Conservation (phyloP, 768 basidiomycete genomes). For the Strobilomyces dryophilus region DNA sequence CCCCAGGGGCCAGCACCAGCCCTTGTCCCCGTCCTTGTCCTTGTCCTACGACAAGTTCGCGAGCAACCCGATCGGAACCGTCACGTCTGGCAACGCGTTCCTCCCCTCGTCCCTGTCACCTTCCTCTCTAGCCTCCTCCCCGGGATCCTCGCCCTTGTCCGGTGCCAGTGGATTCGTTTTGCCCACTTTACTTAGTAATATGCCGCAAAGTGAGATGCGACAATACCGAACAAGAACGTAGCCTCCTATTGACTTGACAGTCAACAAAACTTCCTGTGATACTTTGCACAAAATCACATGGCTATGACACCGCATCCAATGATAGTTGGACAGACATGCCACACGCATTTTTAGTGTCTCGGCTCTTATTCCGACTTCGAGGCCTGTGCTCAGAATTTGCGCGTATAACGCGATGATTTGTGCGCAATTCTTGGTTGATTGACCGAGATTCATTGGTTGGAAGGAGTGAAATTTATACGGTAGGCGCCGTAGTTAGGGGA, state of each 20-base stretch:
- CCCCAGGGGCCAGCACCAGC: background rate
- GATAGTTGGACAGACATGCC: no score
- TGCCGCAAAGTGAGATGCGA: constrained; percentile 38
- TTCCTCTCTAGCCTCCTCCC: constrained; percentile 31
- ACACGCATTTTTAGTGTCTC: no score
- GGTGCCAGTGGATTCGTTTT: constrained; percentile 12
- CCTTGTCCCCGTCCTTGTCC: constrained; percentile 39
- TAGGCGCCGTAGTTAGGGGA: background rate
- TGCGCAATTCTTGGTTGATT: no score
- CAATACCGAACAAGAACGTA: constrained; percentile 37
- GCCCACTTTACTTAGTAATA: constrained; percentile 19
- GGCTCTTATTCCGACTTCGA: no score
- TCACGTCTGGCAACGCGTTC: constrained; percentile 58
- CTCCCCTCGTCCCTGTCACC: constrained; percentile 44
- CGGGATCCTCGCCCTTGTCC: constrained; percentile 32
- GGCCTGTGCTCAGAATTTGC: constrained; percentile 1
- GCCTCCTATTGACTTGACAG: constrained; percentile 8
- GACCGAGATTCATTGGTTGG: background rate
- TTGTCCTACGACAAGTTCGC: constrained; percentile 67
- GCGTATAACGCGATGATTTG: no score
- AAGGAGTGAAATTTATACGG: no score
- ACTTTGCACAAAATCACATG: constrained; percentile 1
- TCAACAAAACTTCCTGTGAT: background rate
- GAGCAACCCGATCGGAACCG: constrained; percentile 72
- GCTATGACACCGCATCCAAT: no score